Evolutionary conservation across 352 stramenopile species (phyloP), one percentile per base, ranked within the genome.

Genomic region (Peronospora belbahrii): DNA sequence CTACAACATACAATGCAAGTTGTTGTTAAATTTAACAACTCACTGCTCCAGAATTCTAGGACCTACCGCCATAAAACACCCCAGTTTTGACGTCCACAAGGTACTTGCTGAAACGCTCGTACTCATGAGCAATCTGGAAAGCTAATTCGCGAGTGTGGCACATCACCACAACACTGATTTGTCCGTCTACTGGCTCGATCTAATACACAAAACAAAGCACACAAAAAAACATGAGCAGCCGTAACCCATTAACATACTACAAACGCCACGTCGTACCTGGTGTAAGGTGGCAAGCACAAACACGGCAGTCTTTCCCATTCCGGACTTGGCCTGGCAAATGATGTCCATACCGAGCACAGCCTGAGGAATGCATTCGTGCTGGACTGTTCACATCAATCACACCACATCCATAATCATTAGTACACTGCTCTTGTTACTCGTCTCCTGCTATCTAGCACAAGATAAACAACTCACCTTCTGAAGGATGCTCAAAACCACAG

Each of bases 301-400:
- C 25, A 99, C 97, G 35, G 97, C 97, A 0, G 97, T 99, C 80
- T 99, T 99, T 56, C 97, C 97, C 97, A 99, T 99, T 74, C 97
- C 97, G 31, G 94, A 98, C 85, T 99, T 99, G 50, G 97, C 97
- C 71, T 99, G 97, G 75, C 96, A 99, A 74, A 99, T 96, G 56
- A 99, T 98, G 70, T 99, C 97, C 83, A 98, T 98, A 37, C 97
- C 97, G n/a, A 99, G 83, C 41, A 99, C 93, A 28, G 97, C 96
- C 68, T 99, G 96, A 18, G 97, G 97, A 65, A 99, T 99, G 57
- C 95, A 99, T 74, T 99, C 96, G 66, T 99, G 96, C 71, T 98
- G 94, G 42, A 98, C 94, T 96, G 61, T 24, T 50, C 19, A 41
- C 9, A 55, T 27, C 38, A 22, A 63, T 37, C 43, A 32, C 18